Conservation (phyloP, 2,329 filamentous ascomycete species). For the Lachnellula suecica region DNA sequence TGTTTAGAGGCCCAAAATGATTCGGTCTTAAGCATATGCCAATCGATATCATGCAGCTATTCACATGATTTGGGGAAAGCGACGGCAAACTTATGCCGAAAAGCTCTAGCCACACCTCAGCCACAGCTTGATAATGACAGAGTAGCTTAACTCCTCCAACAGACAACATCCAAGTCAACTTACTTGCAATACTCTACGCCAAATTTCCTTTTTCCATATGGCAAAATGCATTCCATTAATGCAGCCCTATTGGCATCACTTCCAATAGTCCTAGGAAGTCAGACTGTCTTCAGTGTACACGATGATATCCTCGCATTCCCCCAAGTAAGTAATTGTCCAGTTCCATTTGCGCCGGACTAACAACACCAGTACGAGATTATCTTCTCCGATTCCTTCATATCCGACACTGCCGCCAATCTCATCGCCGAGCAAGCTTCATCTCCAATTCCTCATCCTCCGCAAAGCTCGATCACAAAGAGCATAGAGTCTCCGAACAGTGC, state of each 20-base stretch:
- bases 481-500: conserved; percentile 22
- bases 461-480: conserved; percentile 22
- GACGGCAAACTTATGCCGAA: too few relatives aligned
- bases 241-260: conserved; percentile 26
- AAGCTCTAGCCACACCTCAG: too few relatives aligned
- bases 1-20: background rate
- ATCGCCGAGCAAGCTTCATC: conserved; percentile 38
- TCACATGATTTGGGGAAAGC: too few relatives aligned
- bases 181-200: background rate
- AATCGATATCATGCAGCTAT: too few relatives aligned
- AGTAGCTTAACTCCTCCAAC: conserved; percentile 3
- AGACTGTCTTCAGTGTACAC: conserved; percentile 66
- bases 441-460: conserved; percentile 21
- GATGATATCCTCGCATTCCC: conserved; percentile 73
- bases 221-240: conserved; percentile 32
- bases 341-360: conserved; percentile 16
- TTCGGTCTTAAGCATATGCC: too few relatives aligned
- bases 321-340: conserved; percentile 48
- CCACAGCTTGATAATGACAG: too few relatives aligned
- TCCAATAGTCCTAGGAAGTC: conserved; percentile 46
- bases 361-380: conserved; percentile 59
- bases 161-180: background rate
- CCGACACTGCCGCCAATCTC: conserved; percentile 53
- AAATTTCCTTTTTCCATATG: conserved; percentile 27
- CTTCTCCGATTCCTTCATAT: conserved; percentile 60